Percentiles rank a stretch among this genome's conserved stretches.
phyloP scores from a whole-genome alignment of 208 protist species.

The Tritrichomonas musculus region DNA sequence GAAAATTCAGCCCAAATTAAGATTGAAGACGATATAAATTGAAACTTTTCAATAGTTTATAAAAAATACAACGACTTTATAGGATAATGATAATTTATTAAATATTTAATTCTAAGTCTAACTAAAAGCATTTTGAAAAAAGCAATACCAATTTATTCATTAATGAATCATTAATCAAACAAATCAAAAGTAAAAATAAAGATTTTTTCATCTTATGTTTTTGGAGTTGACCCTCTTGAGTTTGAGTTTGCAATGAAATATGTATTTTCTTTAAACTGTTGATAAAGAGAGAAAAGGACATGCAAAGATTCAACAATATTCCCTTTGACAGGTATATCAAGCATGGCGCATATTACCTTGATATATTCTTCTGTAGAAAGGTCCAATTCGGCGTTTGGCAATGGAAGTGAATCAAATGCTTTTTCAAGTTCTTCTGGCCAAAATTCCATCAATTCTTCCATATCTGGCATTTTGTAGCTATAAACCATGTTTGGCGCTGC shows the following conservation, averaged over 20 bases:
- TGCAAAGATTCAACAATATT: conserved; percentile 85
- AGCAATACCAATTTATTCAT: too few relatives aligned
- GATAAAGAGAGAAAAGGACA: conserved; percentile 81
- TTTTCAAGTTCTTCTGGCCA: conserved; percentile 83
- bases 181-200: too few relatives aligned
- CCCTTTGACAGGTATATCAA: conserved; percentile 89
- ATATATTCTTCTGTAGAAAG: conserved; percentile 80
- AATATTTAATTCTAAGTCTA: too few relatives aligned
- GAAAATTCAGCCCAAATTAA: too few relatives aligned
- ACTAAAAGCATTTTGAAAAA: too few relatives aligned
- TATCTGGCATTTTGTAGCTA: neutral
- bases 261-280: neutral
- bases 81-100: too few relatives aligned
- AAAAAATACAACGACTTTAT: too few relatives aligned
- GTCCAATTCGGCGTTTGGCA: conserved; percentile 73
- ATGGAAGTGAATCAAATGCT: conserved; percentile 66
- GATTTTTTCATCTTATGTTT: too few relatives aligned
- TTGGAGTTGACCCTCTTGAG: too few relatives aligned
- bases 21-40: too few relatives aligned
- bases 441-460: conserved; percentile 48
- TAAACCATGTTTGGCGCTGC: neutral
- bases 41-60: too few relatives aligned
- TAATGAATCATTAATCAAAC: too few relatives aligned
- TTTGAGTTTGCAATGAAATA: neutral
- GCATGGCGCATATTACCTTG: conserved; percentile 78